A percentile compares a stretch with the other conserved stretches of the same genome.
Conservation (phyloP, 1,284 basidiomycete genomes). For the Austropuccinia psidii region DNA sequence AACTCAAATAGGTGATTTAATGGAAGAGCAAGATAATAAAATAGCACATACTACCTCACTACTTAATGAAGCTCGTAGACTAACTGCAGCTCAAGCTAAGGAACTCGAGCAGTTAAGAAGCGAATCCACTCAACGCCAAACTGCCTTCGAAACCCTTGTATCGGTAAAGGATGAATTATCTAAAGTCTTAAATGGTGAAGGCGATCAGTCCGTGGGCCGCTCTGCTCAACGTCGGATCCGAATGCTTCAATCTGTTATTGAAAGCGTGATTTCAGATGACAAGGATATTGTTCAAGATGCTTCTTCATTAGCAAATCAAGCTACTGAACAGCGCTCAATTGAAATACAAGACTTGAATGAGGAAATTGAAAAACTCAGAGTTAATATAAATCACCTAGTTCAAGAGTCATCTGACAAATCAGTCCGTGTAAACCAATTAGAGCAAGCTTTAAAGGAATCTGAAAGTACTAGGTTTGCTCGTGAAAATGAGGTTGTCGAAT, state of each 20-base stretch:
- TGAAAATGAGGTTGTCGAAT: slow-evolving; percentile 50
- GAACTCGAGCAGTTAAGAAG: not conserved
- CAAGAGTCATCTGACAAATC: slow-evolving; percentile 41
- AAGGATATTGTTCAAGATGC: slow-evolving; percentile 21
- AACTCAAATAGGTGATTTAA: not conserved
- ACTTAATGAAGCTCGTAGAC: slow-evolving; percentile 12
- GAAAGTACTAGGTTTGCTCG: slow-evolving; percentile 44
- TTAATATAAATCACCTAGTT: slow-evolving; percentile 4
- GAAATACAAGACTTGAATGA: not conserved
- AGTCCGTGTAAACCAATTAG: slow-evolving; percentile 37
- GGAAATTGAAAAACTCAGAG: slow-evolving; percentile 3
- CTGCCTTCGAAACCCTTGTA: not conserved
- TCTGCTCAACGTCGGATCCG: slow-evolving; percentile 17
- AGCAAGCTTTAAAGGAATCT: slow-evolving; percentile 20
- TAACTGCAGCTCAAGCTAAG: not conserved
- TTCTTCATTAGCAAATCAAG: not conserved
- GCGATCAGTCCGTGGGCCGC: not conserved
- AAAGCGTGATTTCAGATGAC: slow-evolving; percentile 13
- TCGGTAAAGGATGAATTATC: slow-evolving; percentile 9
- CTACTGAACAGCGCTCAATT: not conserved
- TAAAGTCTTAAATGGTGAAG: slow-evolving; percentile 11
- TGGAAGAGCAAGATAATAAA: slow-evolving; percentile 7
- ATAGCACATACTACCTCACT: not conserved
- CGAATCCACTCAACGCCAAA: not conserved
- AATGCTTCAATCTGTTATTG: slow-evolving; percentile 1